Evolutionary conservation across 495 filamentous ascomycete species (phyloP).

Genomic region (Wilcoxina mikolae): DNA sequence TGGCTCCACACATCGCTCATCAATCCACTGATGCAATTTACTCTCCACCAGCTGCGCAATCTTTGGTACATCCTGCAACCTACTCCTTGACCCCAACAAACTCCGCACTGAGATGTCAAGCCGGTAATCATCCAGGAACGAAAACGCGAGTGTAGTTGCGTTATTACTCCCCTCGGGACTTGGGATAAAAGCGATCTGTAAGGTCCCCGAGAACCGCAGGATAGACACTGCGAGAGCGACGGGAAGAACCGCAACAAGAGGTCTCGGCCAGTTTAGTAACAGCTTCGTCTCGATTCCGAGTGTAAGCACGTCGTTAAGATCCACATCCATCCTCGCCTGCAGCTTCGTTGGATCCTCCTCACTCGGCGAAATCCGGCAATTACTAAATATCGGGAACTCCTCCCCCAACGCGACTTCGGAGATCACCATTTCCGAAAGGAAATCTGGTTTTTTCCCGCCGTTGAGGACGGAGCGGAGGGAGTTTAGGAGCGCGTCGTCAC

Average conservation of each 20-base stretch:
- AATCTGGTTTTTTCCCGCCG: slow-evolving; percentile 68
- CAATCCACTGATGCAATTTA: slow-evolving; percentile 87
- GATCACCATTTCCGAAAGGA: slow-evolving; percentile 80
- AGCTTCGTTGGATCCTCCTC: slow-evolving; percentile 62
- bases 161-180: slow-evolving; percentile 32
- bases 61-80: slow-evolving; percentile 92
- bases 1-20: slow-evolving; percentile 89
- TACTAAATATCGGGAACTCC: slow-evolving; percentile 97
- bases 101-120: slow-evolving; percentile 83
- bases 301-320: slow-evolving; percentile 87
- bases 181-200: slow-evolving; percentile 84
- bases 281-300: slow-evolving; percentile 87
- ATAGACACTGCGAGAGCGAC: slow-evolving; percentile 83
- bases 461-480: slow-evolving; percentile 83
- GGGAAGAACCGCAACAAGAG: slow-evolving; percentile 75
- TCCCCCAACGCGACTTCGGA: slow-evolving; percentile 88
- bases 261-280: slow-evolving; percentile 83
- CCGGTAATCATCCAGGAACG: slow-evolving; percentile 88
- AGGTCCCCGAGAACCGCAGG: slow-evolving; percentile 82
- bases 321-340: slow-evolving; percentile 94
- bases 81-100: slow-evolving; percentile 74
- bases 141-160: slow-evolving; percentile 76
- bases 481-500: slow-evolving; percentile 86
- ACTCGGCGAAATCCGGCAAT: slow-evolving; percentile 79
- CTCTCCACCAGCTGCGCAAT: slow-evolving; percentile 90